Percentiles rank a stretch among this genome's conserved stretches.
Evolutionary conservation across 2,329 filamentous ascomycete genomes (phyloP).

Genomic region (Neopestalotiopsis clavispora): DNA sequence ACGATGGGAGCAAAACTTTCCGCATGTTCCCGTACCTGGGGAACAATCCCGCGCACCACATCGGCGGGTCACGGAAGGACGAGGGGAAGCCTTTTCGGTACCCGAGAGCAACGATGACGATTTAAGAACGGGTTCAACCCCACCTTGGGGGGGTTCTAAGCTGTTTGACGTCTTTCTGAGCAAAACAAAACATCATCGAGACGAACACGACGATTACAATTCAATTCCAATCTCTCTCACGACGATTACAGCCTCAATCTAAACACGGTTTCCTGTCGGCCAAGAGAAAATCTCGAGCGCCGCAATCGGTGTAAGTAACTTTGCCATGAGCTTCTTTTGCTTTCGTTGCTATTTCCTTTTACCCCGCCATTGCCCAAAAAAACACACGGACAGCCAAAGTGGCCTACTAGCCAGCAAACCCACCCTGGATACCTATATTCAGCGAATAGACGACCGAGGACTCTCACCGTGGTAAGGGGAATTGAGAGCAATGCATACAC

Average conservation of each 20-base stretch:
- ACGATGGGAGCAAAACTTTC: background rate
- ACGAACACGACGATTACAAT: background rate
- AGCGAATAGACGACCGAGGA: background rate
- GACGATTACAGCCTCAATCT: background rate
- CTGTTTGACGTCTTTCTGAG: background rate
- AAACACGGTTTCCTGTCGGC: background rate
- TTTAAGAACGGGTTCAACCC: conserved; percentile 16
- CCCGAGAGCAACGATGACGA: conserved; percentile 16
- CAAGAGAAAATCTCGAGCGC: background rate
- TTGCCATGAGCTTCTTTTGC: background rate
- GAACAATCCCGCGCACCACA: conserved; percentile 8
- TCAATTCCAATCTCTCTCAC: background rate
- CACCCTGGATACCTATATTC: background rate
- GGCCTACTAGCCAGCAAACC: background rate
- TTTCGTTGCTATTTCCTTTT: conserved; percentile 7
- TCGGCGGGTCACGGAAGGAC: conserved; percentile 19
- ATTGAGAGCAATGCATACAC: background rate
- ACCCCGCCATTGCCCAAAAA: conserved; percentile 10
- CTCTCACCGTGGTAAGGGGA: background rate
- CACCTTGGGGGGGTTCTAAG: conserved; percentile 1
- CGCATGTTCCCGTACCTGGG: conserved; percentile 19
- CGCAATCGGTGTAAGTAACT: conserved; percentile 12
- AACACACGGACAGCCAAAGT: background rate
- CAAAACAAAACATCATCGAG: background rate
- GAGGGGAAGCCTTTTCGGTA: conserved; percentile 16